Evolutionary conservation across 2,329 filamentous ascomycete species (phyloP).

Genomic region (Stagonosporopsis cucurbitacearum): DNA sequence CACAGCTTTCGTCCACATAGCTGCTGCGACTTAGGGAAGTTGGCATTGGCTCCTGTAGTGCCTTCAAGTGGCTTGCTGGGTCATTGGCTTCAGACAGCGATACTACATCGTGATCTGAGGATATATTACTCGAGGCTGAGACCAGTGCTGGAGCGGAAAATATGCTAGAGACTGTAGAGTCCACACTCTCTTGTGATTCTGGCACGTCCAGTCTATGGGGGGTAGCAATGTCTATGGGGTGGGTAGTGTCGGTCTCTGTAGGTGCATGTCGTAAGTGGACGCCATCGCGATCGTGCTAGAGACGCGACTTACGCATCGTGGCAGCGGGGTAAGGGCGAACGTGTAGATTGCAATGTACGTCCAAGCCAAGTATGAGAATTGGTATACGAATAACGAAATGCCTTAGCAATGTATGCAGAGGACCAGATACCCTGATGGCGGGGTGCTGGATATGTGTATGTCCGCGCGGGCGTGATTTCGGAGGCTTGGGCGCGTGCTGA

Average conservation of each 20-base stretch:
- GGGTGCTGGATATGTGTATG: slow-evolving; percentile 15
- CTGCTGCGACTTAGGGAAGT: slow-evolving; percentile 59
- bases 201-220: slow-evolving; percentile 15
- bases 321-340: slow-evolving; percentile 26
- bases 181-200: slow-evolving; percentile 44
- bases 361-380: slow-evolving; percentile 7
- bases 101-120: slow-evolving; percentile 39
- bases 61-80: slow-evolving; percentile 54
- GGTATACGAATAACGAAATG: neutral
- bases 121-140: slow-evolving; percentile 33
- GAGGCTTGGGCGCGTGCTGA: slow-evolving; percentile 27
- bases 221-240: slow-evolving; percentile 9
- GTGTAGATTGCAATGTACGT: slow-evolving; percentile 16
- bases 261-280: slow-evolving; percentile 28
- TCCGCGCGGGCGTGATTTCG: slow-evolving; percentile 23
- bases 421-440: slow-evolving; percentile 17
- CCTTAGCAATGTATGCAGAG: slow-evolving; percentile 4
- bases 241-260: slow-evolving; percentile 12
- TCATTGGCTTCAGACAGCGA: slow-evolving; percentile 37
- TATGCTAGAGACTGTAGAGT: slow-evolving; percentile 44
- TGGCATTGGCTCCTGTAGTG: slow-evolving; percentile 24
- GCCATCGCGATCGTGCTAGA: slow-evolving; percentile 22
- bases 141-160: slow-evolving; percentile 42
- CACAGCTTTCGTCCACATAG: slow-evolving; percentile 26
- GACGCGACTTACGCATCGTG: slow-evolving; percentile 35